A percentile compares a stretch with the other conserved stretches of the same genome.
Conservation (phyloP, 1,284 basidiomycete genomes). For the Malassezia yamatoensis region DNA sequence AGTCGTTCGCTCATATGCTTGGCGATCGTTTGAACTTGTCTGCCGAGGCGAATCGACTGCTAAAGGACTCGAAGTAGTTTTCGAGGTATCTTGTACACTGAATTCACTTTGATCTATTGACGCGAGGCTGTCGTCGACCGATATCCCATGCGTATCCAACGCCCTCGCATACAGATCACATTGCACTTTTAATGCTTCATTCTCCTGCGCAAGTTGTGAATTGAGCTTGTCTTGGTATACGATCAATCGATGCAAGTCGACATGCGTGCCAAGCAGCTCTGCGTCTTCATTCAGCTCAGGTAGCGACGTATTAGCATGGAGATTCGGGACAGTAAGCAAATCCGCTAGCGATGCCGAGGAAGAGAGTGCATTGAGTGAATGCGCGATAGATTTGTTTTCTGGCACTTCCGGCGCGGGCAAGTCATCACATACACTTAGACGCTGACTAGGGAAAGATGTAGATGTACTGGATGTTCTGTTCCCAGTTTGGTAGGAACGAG, state of each 20-base stretch:
- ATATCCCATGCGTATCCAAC: not conserved
- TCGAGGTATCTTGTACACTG: no score
- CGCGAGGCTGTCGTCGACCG: not conserved
- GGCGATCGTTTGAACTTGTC: not conserved
- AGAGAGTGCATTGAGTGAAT: not conserved
- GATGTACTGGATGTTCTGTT: no score
- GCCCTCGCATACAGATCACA: constrained; percentile 3
- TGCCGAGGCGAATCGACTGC: no score
- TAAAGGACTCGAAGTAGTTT: no score
- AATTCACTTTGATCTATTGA: no score
- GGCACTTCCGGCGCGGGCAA: no score
- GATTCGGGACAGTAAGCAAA: not conserved
- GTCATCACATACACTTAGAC: no score
- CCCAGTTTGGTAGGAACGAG: no score
- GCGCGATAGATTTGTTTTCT: not conserved
- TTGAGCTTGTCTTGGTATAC: constrained; percentile 18
- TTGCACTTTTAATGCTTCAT: constrained; percentile 14
- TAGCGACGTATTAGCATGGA: constrained; percentile 1
- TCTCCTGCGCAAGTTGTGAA: constrained; percentile 10
- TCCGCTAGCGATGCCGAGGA: not conserved
- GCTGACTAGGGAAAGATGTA: no score
- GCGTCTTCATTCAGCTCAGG: not conserved
- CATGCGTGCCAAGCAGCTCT: not conserved
- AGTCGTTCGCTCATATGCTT: not conserved
- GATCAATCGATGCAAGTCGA: constrained; percentile 10